phyloP scores from a whole-genome alignment of 768 basidiomycete genomes.

The Tephrocybe sp. region DNA sequence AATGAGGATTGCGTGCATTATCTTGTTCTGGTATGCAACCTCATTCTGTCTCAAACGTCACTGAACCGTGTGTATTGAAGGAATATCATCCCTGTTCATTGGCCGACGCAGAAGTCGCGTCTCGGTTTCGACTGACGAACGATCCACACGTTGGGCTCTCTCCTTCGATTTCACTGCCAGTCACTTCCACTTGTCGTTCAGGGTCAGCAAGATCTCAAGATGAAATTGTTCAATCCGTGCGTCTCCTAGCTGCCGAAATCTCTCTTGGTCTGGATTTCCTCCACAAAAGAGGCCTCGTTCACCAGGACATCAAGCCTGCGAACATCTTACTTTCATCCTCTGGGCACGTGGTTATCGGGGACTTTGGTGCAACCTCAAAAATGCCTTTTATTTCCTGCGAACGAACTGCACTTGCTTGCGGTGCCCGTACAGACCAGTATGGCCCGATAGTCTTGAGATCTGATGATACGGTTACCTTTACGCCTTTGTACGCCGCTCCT shows the following conservation, averaged over 20 bases:
- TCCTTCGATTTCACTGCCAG: constrained; percentile 14
- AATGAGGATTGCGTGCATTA: constrained; percentile 17
- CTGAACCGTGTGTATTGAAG: constrained; percentile 12
- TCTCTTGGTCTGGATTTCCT: constrained; percentile 36
- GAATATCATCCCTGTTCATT: constrained; percentile 32
- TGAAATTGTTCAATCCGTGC: constrained; percentile 19
- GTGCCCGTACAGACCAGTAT: background rate
- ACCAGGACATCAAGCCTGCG: constrained; percentile 67
- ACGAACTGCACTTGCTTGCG: background rate
- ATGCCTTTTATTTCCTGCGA: constrained; percentile 15
- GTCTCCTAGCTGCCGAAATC: constrained; percentile 30
- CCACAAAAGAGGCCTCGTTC: constrained; percentile 62
- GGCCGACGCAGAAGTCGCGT: constrained; percentile 26
- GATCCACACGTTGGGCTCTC: constrained; percentile 5
- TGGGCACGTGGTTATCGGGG: constrained; percentile 54
- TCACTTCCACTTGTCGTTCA: constrained; percentile 3
- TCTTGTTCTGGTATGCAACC: constrained; percentile 23
- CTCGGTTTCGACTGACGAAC: constrained; percentile 19
- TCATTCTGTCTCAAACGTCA: background rate
- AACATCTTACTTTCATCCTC: constrained; percentile 55
- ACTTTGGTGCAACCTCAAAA: constrained; percentile 54
- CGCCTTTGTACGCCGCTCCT: constrained; percentile 34
- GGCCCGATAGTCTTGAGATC: constrained; percentile 21
- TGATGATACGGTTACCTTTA: constrained; percentile 27
- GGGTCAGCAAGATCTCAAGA: constrained; percentile 2